A percentile compares a stretch with the other conserved stretches of the same genome.
Evolutionary conservation across 83 land plant species (phyloP).

Genomic region (Isoetes engelmannii): DNA sequence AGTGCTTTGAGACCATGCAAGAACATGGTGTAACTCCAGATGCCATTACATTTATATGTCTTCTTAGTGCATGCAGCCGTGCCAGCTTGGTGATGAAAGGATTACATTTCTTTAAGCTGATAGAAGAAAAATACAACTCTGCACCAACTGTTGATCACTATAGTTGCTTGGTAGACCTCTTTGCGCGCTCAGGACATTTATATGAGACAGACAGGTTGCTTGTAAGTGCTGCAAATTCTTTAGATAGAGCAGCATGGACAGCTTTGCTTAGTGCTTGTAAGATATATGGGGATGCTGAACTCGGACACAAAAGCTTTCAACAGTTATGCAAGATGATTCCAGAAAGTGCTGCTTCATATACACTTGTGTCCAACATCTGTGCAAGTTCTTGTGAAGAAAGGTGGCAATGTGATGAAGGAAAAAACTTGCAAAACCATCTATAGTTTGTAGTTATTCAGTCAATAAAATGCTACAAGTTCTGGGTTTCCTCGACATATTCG

Average conservation of each 20-base stretch:
- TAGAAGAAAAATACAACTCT: background rate
- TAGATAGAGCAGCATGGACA: conserved; percentile 2
- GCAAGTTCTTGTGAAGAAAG: background rate
- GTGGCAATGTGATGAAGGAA: no score
- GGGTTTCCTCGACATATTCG: no score
- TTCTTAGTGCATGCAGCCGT: conserved; percentile 5
- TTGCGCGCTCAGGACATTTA: conserved; percentile 11
- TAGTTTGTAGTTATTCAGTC: no score
- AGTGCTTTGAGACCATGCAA: background rate
- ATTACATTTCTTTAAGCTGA: conserved; percentile 6
- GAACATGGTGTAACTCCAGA: conserved; percentile 2
- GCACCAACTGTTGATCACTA: background rate
- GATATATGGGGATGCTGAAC: conserved; percentile 1
- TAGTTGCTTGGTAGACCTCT: conserved; percentile 8
- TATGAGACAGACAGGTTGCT: conserved; percentile 9
- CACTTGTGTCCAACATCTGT: background rate
- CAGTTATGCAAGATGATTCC: conserved; percentile 2
- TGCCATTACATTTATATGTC: conserved; percentile 8
- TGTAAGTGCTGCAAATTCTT: conserved; percentile 3
- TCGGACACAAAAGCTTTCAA: conserved; percentile 9
- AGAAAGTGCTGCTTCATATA: conserved; percentile 13
- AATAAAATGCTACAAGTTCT: no score
- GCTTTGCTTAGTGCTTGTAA: conserved; percentile 7
- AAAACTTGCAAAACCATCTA: no score
- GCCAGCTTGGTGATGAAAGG: background rate